Evolutionary conservation across 1,139 yeast species (phyloP), one percentile per base, ranked within the genome.

Genomic region (Geotrichum australiense): DNA sequence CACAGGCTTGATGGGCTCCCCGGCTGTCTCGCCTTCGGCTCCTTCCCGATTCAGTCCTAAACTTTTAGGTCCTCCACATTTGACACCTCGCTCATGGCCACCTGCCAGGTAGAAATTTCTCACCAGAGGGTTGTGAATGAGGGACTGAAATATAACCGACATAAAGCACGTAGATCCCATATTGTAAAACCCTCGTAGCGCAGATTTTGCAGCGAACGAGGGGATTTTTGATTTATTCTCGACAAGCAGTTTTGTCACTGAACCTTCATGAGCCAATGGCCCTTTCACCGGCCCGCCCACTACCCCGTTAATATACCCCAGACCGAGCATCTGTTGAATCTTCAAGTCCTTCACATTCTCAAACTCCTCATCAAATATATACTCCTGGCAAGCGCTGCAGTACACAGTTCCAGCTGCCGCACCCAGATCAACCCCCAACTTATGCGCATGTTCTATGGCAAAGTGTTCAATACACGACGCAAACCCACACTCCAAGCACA

Each of bases 101-200:
- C 85, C 89, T 33, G 79, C 70, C 61, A 91, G 71, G 53, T 84
- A 86, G 49, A 80, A 81, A 53, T 78, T 74, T 47, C 91, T 74
- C 34, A 91, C 71, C 44, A 85, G 70, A 8, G 97, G 97, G 57
- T 89, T 89, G 59, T 91, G 97, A 40, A 91, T 69, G 35, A 89
- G 64, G 0, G 94, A 76, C 64, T 91, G 98, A 34, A 91, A 63
- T 14, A 87, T 78, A 29, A 93, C 84, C 50, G 94, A 83, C 84
- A 91, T 89, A 64, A 85, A 91, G 64, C 98, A 91, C 0, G 98
- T 91, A 0, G 97, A 84, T 0, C 98, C 98, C 76, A 91, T 76
- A 59, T 91, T 91, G 43, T 87, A 80, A 53, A 91, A 76, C 2
- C 98, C 98, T 47, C 82, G 73, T 20, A 91, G 65, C 0, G 96